Conservation (phyloP, 805 yeast genomes). For the Pichia paraexigua region DNA sequence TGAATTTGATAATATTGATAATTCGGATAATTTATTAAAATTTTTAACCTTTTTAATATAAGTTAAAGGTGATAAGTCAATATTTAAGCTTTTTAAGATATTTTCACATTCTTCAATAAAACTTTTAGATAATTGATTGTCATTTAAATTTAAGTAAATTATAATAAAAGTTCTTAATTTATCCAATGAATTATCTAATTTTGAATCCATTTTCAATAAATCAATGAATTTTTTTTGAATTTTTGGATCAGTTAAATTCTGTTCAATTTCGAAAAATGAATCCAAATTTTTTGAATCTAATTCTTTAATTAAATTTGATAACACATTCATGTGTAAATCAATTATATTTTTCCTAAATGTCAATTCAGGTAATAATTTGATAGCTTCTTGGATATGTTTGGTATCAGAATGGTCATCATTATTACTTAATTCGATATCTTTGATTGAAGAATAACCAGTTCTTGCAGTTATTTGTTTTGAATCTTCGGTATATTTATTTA, state of each 20-base stretch:
- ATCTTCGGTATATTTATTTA: slow-evolving; percentile 73
- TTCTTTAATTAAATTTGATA: slow-evolving; percentile 74
- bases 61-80: slow-evolving; percentile 56
- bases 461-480: slow-evolving; percentile 78
- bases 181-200: slow-evolving; percentile 53
- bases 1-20: slow-evolving; percentile 29
- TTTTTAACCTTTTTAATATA: slow-evolving; percentile 82
- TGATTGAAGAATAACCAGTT: slow-evolving; percentile 64
- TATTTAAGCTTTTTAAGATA: slow-evolving; percentile 45
- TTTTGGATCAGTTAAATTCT: slow-evolving; percentile 58
- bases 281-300: slow-evolving; percentile 84
- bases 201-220: slow-evolving; percentile 42
- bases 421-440: slow-evolving; percentile 59
- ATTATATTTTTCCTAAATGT: slow-evolving; percentile 81
- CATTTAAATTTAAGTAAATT: slow-evolving; percentile 54
- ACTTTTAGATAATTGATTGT: slow-evolving; percentile 35
- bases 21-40: slow-evolving; percentile 43
- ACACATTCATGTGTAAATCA: slow-evolving; percentile 95
- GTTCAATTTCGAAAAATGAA: slow-evolving; percentile 90
- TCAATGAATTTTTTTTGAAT: slow-evolving; percentile 52
- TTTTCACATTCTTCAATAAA: slow-evolving; percentile 54
- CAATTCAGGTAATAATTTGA: slow-evolving; percentile 85
- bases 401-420: slow-evolving; percentile 40
- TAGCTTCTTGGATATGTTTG: slow-evolving; percentile 71
- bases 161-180: slow-evolving; percentile 85